Base-by-base conservation (phyloP, 2,329 filamentous ascomycete species). In the Gaeumannomyces tritici region DNA sequence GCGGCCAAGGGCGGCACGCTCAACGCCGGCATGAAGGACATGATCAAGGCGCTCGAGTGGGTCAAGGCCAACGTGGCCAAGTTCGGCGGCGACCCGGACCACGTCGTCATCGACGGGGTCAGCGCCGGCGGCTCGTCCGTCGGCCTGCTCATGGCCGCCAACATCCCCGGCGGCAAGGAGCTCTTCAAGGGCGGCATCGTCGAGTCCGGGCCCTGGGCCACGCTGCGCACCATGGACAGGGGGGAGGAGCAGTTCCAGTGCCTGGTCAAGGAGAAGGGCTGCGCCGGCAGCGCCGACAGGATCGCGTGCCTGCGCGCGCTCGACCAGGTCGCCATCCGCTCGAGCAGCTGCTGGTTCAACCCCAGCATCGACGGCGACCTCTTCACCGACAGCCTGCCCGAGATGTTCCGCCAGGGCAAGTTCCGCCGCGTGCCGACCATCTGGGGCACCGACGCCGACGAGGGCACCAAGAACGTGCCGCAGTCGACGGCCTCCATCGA, bases 391-490 rank as follows among this genome's bases (percentile, higher is more conserved):
- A 59, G 57, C 57, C 57, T 59, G 31, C 27, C 57, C 21, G 31
- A 59, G 11, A 59, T 59, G 57, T 59, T 59, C 33, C 6, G 21
- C 4, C 29, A 33, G 29, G 82, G 81, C 1, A 77, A 86, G 51
- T 81, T 77, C 71, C 74, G 87, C 69, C 79, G 58, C 27, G 24
- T 65, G 15, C 64, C 64, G 12, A 59, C 63, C 28, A 65, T 65
- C 51, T 63, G 63, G 7, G 75, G 75, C 9, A 74, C 76, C 42
- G 73, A 74, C 56, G 70, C 67, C 33, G 73, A 77, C 56, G 74
- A 75, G 29, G 75, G 76, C 4, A 77, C 75, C n/a, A 66, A 67
- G 15, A 76, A 75, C 62, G 67, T 71, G 0, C 21, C 29, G 18
- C 11, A 59, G 57, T 26, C 57, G 33, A 28, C n/a, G 31, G 33